These are phyloP conservation scores for Cylindrodendrum hubeiense DNA, from an alignment of 2,329 filamentous ascomycete species.

Conservation along the genomic window DNA sequence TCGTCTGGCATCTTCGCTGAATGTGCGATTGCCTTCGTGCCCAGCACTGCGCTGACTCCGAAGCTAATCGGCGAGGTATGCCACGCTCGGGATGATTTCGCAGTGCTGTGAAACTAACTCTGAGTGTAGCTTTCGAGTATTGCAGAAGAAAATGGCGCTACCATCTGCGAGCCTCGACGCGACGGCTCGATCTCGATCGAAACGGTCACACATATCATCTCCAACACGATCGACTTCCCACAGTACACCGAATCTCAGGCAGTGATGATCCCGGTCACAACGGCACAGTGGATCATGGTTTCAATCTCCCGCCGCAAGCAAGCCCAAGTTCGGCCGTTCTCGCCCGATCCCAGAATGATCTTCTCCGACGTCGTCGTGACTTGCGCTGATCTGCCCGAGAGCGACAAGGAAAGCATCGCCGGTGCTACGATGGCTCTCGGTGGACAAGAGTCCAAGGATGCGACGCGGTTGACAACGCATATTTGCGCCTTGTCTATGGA, in stretches of 20 bases:
- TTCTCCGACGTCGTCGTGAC: slow-evolving; percentile 87
- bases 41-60: slow-evolving; percentile 54
- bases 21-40: slow-evolving; percentile 60
- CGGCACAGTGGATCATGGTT: slow-evolving; percentile 80
- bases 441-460: slow-evolving; percentile 79
- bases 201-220: slow-evolving; percentile 67
- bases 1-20: slow-evolving; percentile 53
- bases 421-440: slow-evolving; percentile 92
- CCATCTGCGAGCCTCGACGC: slow-evolving; percentile 59
- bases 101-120: slow-evolving; percentile 10
- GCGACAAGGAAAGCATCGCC: slow-evolving; percentile 91
- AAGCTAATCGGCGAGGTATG: slow-evolving; percentile 57
- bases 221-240: slow-evolving; percentile 91
- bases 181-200: slow-evolving; percentile 63
- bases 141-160: slow-evolving; percentile 63
- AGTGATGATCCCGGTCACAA: slow-evolving; percentile 86
- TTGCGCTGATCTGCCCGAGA: slow-evolving; percentile 85
- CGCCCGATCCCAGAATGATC: slow-evolving; percentile 90
- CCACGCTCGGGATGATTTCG: neutral
- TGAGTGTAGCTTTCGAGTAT: slow-evolving; percentile 55
- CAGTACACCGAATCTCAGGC: slow-evolving; percentile 82
- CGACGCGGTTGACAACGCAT: slow-evolving; percentile 85
- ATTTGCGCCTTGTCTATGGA: slow-evolving; percentile 85
- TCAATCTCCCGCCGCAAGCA: slow-evolving; percentile 78
- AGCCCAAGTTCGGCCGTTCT: slow-evolving; percentile 85